Evolutionary conservation across 768 basidiomycete genomes (phyloP).

Genomic region (Artomyces pyxidatus): DNA sequence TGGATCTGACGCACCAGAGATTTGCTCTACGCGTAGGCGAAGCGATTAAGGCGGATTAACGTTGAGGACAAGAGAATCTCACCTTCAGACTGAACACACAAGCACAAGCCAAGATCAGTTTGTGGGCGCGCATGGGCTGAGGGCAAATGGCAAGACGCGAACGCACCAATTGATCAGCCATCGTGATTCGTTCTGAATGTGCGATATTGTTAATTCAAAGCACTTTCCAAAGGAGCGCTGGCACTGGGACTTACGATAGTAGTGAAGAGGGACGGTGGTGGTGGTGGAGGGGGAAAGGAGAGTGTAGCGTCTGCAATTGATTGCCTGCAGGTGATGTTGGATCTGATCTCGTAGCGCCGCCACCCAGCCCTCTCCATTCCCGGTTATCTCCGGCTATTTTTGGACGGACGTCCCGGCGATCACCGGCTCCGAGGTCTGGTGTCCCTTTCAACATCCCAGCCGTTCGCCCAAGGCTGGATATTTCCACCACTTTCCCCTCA

Average conservation of each 20-base stretch:
- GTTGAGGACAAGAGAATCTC: conserved; percentile 16
- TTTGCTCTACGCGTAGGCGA: conserved; percentile 59
- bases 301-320: too few relatives aligned
- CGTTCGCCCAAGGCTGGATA: too few relatives aligned
- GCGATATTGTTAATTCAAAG: background rate
- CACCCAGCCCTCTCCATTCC: too few relatives aligned
- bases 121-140: background rate
- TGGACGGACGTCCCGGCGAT: too few relatives aligned
- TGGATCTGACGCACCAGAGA: conserved; percentile 55
- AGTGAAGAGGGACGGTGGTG: background rate
- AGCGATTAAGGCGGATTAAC: background rate
- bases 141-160: background rate
- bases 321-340: too few relatives aligned
- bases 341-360: too few relatives aligned
- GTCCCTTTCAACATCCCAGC: too few relatives aligned
- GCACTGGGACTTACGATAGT: background rate
- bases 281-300: background rate
- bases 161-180: conserved; percentile 51
- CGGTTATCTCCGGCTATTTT: too few relatives aligned
- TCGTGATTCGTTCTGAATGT: too few relatives aligned
- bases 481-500: too few relatives aligned
- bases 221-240: background rate
- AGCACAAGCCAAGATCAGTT: background rate
- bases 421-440: too few relatives aligned
- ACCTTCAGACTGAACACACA: conserved; percentile 49